Evolutionary conservation across 1,284 basidiomycete genomes (phyloP), one percentile per base, ranked within the genome.

Genomic region (Volvariella volvacea): DNA sequence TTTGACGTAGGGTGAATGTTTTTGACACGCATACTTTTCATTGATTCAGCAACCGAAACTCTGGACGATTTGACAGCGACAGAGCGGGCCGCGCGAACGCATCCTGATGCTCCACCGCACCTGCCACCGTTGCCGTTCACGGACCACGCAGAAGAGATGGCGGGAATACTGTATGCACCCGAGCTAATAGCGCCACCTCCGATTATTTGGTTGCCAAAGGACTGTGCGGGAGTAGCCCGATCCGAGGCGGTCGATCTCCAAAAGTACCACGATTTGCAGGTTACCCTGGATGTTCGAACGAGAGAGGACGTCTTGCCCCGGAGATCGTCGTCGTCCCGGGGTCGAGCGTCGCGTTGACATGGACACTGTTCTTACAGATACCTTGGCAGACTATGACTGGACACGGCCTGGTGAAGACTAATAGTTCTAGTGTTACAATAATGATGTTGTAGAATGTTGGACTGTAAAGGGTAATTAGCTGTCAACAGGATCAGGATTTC

Each of bases 141-240:
- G 1, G 83, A 84, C 58, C 83, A 84, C 49, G 81, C 81, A 14
- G 80, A 83, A 55, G 82, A 87, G 52, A 80, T 84, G 74, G 72
- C 77, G 6, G 78, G 80, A 3, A 78, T 90, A 48, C 64, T 92
- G 33, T 91, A 91, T 58, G 84, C 88, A 1, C 84, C 87, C 1
- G 86, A 88, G 58, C 69, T 91, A 32, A 73, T 88, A 47, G 82
- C 82, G 3, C 83, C 84, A 7, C 65, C 74, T 6, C 87, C 87
- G 0, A 78, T 83, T 41, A 85, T 92, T 39, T 91, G 88, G 88
- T 68, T 91, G 6, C 83, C 84, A 0, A 79, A 83, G 56, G 87
- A 89, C 56, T 66, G 70, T 2, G 76, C 79, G 15, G 83, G 83
- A 15, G 78, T 88, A 19, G 83, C 80, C 8, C 70, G 72, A 34